These are phyloP conservation scores for Pilatotrama ljubarskyi DNA, from an alignment of 768 basidiomycete genomes.

Conservation along the genomic window DNA sequence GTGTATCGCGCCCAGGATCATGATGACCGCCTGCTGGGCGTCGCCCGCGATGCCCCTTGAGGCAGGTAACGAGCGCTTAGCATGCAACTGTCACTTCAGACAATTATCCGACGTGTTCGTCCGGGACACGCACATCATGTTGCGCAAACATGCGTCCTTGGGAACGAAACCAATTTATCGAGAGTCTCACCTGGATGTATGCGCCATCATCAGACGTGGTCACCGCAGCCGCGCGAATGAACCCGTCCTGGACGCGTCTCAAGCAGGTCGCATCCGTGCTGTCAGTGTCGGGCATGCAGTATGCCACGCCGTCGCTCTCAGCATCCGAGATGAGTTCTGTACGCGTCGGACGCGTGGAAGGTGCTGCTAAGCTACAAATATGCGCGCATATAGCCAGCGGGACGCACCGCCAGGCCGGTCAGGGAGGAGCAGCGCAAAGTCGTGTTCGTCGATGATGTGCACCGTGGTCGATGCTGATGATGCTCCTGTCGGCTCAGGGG, in stretches of 20 bases:
- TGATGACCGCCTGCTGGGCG: too few relatives aligned
- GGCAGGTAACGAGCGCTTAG: too few relatives aligned
- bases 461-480: constrained; percentile 38
- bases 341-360: background rate
- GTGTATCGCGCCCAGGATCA: too few relatives aligned
- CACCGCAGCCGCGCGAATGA: constrained; percentile 40
- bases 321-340: constrained; percentile 42
- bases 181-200: constrained; percentile 41
- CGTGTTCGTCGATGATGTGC: constrained; percentile 30
- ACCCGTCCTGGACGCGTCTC: constrained; percentile 34
- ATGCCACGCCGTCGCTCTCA: constrained; percentile 39
- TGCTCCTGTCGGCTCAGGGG: constrained; percentile 41
- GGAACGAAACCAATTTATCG: background rate
- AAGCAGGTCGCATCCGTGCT: constrained; percentile 31
- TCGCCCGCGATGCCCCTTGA: background rate
- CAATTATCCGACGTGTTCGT: too few relatives aligned
- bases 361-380: background rate
- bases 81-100: too few relatives aligned
- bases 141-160: background rate
- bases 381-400: background rate
- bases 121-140: too few relatives aligned
- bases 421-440: constrained; percentile 41
- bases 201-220: constrained; percentile 36
- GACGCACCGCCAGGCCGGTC: constrained; percentile 32
- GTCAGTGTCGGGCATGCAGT: constrained; percentile 32